Base-by-base conservation (phyloP, 2,329 filamentous ascomycete species). In the Sporothrix dimorphospora region DNA sequence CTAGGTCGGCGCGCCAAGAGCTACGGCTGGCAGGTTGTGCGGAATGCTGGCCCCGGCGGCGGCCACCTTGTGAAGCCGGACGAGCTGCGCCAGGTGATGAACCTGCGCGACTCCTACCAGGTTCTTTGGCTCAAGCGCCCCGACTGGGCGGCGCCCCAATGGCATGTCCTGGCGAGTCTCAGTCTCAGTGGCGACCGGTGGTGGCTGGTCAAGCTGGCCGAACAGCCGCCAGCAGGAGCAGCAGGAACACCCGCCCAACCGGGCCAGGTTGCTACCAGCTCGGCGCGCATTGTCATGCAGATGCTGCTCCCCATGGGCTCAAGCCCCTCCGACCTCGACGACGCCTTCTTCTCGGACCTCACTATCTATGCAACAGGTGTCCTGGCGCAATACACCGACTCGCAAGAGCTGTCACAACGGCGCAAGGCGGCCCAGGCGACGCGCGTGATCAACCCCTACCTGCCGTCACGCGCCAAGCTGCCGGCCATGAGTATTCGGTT, bases 131-230 rank as follows among this genome's bases (percentile, higher is more conserved):
- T 97, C 74, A 88, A 86, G 77, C 90, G 90, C 76, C 84, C 84
- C 72, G 89, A 88, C n/a, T 97, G 94, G 93, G 85, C 85, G 11
- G 79, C 86, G 16, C 83, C 87, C 69, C 49, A 71, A 14, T 97
- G 93, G 92, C 88, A 90, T 74, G 82, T 97, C 51, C 90, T 90
- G 75, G 86, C 92, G 61, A 89, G 89, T 69, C 86, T 94, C 79
- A 90, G 91, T 78, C 85, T 92, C 78, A 85, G 86, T 77, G 92
- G 93, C 70, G 92, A 96, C 78, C 87, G 86, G 74, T 97, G 93
- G 92, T 94, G 91, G 89, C 83, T 94, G 73, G 83, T 93, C 70
- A 87, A 91, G 80, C 80, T 88, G 86, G 90, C 82, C 82, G 86
- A 83, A 51, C n/a, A 61, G 24, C 66, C 65, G 9, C 19, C 24